Evolutionary conservation across 2,329 filamentous ascomycete species (phyloP).

Genomic region (Mycosphaerella sp.): DNA sequence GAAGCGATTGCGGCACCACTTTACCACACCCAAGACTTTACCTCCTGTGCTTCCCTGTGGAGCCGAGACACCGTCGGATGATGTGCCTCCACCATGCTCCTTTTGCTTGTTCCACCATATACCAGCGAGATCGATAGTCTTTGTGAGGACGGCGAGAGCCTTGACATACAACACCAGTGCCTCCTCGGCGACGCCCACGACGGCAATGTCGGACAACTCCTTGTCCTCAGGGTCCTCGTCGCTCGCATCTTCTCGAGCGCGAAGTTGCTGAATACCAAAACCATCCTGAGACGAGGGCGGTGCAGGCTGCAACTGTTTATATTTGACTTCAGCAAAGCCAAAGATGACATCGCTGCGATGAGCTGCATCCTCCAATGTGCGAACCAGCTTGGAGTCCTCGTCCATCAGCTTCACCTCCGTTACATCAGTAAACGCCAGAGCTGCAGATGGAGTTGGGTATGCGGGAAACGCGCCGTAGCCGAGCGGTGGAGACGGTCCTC

Average conservation of each 20-base stretch:
- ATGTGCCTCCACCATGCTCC: conserved; percentile 49
- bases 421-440: conserved; percentile 58
- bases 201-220: conserved; percentile 75
- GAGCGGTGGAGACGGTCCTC: conserved; percentile 64
- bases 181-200: conserved; percentile 84
- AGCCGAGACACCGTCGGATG: conserved; percentile 32
- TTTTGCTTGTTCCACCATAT: conserved; percentile 64
- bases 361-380: conserved; percentile 83
- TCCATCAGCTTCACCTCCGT: conserved; percentile 56
- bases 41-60: conserved; percentile 22
- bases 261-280: conserved; percentile 53
- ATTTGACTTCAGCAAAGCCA: conserved; percentile 97
- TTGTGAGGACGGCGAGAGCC: conserved; percentile 78
- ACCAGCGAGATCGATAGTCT: conserved; percentile 91
- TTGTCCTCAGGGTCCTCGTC: conserved; percentile 58
- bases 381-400: conserved; percentile 71
- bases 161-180: conserved; percentile 95
- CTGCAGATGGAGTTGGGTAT: conserved; percentile 64
- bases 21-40: conserved; percentile 86
- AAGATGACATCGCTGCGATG: conserved; percentile 94
- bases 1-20: conserved; percentile 90
- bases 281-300: conserved; percentile 67
- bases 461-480: conserved; percentile 76
- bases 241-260: conserved; percentile 49
- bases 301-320: conserved; percentile 88